These are phyloP conservation scores for Coemansia sp. DNA, from an alignment of 192 early-diverging fungal genomes.

Conservation along the genomic window DNA sequence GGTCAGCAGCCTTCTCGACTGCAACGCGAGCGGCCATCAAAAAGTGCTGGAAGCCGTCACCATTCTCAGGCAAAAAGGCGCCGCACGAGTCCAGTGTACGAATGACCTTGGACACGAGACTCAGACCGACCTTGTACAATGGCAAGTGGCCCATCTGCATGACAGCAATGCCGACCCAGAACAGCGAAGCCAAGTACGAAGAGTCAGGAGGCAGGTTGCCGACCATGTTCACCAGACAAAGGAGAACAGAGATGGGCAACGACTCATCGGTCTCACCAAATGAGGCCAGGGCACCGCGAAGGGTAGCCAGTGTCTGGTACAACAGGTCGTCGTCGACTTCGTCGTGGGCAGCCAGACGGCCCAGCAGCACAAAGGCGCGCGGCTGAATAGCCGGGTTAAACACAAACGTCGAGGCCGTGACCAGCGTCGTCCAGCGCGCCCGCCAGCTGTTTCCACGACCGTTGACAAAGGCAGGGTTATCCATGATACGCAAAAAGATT, in stretches of 20 bases:
- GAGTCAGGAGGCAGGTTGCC: conserved; percentile 81
- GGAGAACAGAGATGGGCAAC: conserved; percentile 84
- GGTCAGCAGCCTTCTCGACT: conserved; percentile 68
- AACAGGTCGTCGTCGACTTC: conserved; percentile 91
- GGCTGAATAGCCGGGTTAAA: conserved; percentile 94
- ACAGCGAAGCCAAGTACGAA: conserved; percentile 80
- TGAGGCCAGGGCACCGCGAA: conserved; percentile 82
- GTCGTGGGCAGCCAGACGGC: conserved; percentile 79
- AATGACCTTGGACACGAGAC: conserved; percentile 72
- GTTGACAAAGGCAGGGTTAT: conserved; percentile 46
- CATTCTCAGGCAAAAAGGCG: conserved; percentile 64
- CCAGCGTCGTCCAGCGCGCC: conserved; percentile 89
- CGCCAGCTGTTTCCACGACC: conserved; percentile 84
- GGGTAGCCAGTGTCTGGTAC: conserved; percentile 90
- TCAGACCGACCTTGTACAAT: conserved; percentile 74
- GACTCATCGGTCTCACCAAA: conserved; percentile 82
- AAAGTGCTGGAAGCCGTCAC: conserved; percentile 71
- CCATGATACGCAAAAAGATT: conserved; percentile 61
- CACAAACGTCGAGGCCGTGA: conserved; percentile 91
- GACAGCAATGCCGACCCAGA: conserved; percentile 89
- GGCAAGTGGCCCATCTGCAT: conserved; percentile 86
- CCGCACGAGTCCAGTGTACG: conserved; percentile 75
- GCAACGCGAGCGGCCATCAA: conserved; percentile 73
- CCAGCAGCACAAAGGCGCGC: conserved; percentile 88
- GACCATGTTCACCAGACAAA: conserved; percentile 89